Conservation (phyloP, 129 eudicot genomes). For the Glebionis coronaria region DNA sequence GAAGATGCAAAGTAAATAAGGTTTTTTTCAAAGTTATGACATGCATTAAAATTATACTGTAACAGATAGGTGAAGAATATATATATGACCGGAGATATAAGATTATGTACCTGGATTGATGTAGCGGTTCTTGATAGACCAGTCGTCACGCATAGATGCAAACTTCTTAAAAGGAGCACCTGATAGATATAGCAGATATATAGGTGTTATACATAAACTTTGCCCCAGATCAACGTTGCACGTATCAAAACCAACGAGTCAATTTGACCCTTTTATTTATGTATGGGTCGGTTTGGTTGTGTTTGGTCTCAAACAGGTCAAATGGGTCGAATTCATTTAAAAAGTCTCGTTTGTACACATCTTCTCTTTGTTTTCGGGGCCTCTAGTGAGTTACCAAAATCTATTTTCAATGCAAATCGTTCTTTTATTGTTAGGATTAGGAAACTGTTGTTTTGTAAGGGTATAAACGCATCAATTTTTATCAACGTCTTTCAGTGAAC, state of each 20-base stretch:
- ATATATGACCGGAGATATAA: background rate
- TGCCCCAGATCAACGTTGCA: background rate
- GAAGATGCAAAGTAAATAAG: slow-evolving; percentile 1
- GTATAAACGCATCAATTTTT: too few relatives aligned
- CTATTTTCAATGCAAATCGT: too few relatives aligned
- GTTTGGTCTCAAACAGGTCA: background rate
- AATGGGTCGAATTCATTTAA: too few relatives aligned
- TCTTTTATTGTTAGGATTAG: too few relatives aligned
- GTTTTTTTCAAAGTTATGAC: too few relatives aligned
- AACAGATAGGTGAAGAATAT: background rate
- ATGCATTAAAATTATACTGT: background rate
- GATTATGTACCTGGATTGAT: slow-evolving; percentile 62
- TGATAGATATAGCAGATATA: slow-evolving; percentile 24
- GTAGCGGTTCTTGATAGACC: slow-evolving; percentile 76
- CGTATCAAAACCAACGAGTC: background rate
- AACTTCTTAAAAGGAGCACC: slow-evolving; percentile 94
- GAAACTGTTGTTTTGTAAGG: too few relatives aligned
- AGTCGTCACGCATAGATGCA: slow-evolving; percentile 78
- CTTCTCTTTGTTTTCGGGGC: too few relatives aligned
- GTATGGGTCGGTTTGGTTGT: background rate
- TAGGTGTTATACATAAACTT: background rate
- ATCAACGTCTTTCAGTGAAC: too few relatives aligned
- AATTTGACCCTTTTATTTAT: background rate
- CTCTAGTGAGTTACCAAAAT: too few relatives aligned
- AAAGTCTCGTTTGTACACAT: too few relatives aligned